Conservation (phyloP, 495 filamentous ascomycete species). For the Aspergillus leporis region DNA sequence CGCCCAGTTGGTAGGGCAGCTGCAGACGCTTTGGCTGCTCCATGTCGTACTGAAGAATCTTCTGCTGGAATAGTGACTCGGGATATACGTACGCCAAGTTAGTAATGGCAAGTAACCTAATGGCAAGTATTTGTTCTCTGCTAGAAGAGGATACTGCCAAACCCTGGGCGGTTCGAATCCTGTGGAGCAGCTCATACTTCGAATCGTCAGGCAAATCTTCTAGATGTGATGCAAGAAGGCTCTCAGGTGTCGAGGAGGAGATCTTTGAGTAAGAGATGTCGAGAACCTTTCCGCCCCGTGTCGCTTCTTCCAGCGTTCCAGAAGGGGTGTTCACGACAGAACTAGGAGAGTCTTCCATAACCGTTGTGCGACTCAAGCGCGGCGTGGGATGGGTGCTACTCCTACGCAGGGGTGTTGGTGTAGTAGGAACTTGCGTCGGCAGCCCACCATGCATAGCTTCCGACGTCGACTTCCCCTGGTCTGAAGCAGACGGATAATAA, state of each 20-base stretch:
- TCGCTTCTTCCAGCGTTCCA: slow-evolving; percentile 37
- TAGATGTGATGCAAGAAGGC: slow-evolving; percentile 64
- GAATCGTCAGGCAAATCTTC: slow-evolving; percentile 67
- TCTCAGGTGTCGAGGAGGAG: slow-evolving; percentile 59
- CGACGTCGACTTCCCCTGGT: slow-evolving; percentile 29
- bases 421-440: slow-evolving; percentile 37
- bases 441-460: slow-evolving; percentile 31
- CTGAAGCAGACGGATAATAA: slow-evolving; percentile 56
- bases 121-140: slow-evolving; percentile 74
- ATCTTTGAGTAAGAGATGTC: slow-evolving; percentile 70
- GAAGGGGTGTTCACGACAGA: slow-evolving; percentile 25
- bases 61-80: slow-evolving; percentile 77
- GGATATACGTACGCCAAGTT: slow-evolving; percentile 89
- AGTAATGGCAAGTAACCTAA: slow-evolving; percentile 82
- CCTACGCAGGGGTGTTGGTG: slow-evolving; percentile 53
- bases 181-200: slow-evolving; percentile 84
- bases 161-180: slow-evolving; percentile 77
- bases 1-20: slow-evolving; percentile 86
- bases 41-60: slow-evolving; percentile 80
- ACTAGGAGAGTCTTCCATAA: slow-evolving; percentile 54
- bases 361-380: slow-evolving; percentile 45
- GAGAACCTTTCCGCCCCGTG: slow-evolving; percentile 59
- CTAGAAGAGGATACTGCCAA: slow-evolving; percentile 63
- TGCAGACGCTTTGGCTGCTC: slow-evolving; percentile 91
- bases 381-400: slow-evolving; percentile 57